These are phyloP conservation scores for Diatrype stigma DNA, from an alignment of 2,329 filamentous ascomycete genomes.

Conservation along the genomic window DNA sequence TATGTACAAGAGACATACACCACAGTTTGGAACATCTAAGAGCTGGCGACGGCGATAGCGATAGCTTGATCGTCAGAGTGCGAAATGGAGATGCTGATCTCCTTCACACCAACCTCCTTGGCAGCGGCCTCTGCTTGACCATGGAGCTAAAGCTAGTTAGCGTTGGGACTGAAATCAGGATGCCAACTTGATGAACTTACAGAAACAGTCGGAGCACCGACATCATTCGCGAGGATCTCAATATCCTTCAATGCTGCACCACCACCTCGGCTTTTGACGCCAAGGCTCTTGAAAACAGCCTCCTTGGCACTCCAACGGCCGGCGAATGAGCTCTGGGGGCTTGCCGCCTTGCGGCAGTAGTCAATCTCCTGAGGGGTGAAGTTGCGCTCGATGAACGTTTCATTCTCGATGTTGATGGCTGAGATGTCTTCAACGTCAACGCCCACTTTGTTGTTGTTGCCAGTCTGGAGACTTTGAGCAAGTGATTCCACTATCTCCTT, in stretches of 20 bases:
- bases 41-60: conserved; percentile 82
- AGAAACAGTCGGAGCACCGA: conserved; percentile 76
- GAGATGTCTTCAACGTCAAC: conserved; percentile 90
- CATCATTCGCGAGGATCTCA: conserved; percentile 79
- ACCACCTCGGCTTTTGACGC: conserved; percentile 79
- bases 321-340: conserved; percentile 85
- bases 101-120: conserved; percentile 81
- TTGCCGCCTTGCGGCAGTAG: conserved; percentile 78
- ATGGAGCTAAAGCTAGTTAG: conserved; percentile 63
- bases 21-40: conserved; percentile 42
- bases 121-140: conserved; percentile 80
- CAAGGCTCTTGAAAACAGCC: conserved; percentile 95
- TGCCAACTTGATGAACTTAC: conserved; percentile 52
- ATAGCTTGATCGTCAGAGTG: conserved; percentile 94
- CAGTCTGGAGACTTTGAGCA: conserved; percentile 53
- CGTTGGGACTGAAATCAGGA: conserved; percentile 7
- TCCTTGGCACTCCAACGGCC: conserved; percentile 98
- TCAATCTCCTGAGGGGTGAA: conserved; percentile 80
- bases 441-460: conserved; percentile 70
- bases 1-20: background rate
- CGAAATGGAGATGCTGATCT: conserved; percentile 88
- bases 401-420: conserved; percentile 87
- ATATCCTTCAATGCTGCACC: conserved; percentile 92
- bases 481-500: conserved; percentile 74
- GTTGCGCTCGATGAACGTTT: conserved; percentile 91